Conservation (phyloP, 2,329 filamentous ascomycete genomes). For the Alternaria consortialis region DNA sequence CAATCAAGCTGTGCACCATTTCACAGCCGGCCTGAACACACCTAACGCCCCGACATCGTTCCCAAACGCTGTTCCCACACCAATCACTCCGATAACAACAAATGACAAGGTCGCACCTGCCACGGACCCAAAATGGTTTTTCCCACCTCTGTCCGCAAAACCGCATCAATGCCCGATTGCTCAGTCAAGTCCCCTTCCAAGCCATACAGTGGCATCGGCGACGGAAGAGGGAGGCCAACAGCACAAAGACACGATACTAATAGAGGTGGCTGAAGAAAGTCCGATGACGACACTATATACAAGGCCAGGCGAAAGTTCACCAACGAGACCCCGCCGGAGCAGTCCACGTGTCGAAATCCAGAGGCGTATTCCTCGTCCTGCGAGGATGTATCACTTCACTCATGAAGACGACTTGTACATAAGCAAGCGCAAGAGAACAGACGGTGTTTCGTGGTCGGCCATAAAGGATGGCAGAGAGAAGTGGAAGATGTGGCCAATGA, state of each 20-base stretch:
- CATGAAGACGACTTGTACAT: conserved; percentile 49
- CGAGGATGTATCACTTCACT: conserved; percentile 35
- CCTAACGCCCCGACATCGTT: conserved; percentile 14
- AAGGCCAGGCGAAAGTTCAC: conserved; percentile 1
- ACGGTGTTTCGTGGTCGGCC: conserved; percentile 37
- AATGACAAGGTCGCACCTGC: conserved; percentile 30
- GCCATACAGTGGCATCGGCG: background rate
- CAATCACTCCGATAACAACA: conserved; percentile 13
- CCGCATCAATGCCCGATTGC: background rate
- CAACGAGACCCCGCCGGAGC: conserved; percentile 12
- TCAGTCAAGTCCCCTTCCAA: conserved; percentile 24
- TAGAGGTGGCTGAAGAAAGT: background rate
- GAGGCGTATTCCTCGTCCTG: background rate
- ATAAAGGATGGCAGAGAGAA: conserved; percentile 30
- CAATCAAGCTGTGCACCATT: conserved; percentile 36
- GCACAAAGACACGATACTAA: background rate
- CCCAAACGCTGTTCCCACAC: conserved; percentile 6
- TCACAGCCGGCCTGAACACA: conserved; percentile 28
- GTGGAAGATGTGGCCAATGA: conserved; percentile 31
- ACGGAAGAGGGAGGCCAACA: background rate
- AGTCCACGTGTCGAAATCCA: conserved; percentile 26
- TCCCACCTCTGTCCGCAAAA: conserved; percentile 29
- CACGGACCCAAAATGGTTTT: conserved; percentile 41
- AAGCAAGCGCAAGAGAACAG: conserved; percentile 38
- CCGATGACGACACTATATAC: background rate